Evolutionary conservation across 805 yeast species (phyloP), one percentile per base, ranked within the genome.

Genomic region (Priceomyces carsonii): DNA sequence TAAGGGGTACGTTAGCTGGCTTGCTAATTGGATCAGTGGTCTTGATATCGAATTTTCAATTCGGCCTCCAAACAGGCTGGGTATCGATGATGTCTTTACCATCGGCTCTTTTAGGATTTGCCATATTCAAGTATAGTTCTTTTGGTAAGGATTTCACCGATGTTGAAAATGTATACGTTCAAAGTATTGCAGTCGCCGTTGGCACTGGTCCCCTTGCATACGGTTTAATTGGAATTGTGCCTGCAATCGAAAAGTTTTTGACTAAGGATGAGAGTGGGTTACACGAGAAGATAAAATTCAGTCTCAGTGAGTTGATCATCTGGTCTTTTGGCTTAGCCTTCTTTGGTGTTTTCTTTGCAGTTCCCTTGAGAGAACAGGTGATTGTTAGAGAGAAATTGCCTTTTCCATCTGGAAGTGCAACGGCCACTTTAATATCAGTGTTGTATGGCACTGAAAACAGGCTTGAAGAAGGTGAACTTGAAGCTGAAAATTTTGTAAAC

Each of bases 21-120:
- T 63, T 91, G 17, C 48, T 66, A 1, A 88, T 91, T n/a, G 99
- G 99, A 0, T 77, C 96, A 0, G 63, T 91, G 18, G 90, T 93
- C 20, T 68, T 93, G 17, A 68, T 89, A 12, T 87, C 96, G 3
- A 91, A 91, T 59, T 93, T 93, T 63, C 98, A 91, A 56, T 91
- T 91, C 57, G 99, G 98, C 1, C 67, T 91, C 14, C 99, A 91
- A 55, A 91, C 97, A 0, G 99, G 99, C 2, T 91, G 99, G 99
- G 96, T 93, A 5, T 88, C 96, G 8, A 91, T 91, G 99, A 93
- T 91, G 99, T 85, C 96, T 15, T 67, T 91, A 36, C 98, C 99
- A 0, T 83, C 96, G 4, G 96, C 98, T 0, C 61, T 91, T 34
- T 61, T 91, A 17, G 96, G 95, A 0, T 90, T 80, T 57, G 84